Evolutionary conservation across 2,329 filamentous ascomycete genomes (phyloP).

Genomic region (Talaromyces sp.): DNA sequence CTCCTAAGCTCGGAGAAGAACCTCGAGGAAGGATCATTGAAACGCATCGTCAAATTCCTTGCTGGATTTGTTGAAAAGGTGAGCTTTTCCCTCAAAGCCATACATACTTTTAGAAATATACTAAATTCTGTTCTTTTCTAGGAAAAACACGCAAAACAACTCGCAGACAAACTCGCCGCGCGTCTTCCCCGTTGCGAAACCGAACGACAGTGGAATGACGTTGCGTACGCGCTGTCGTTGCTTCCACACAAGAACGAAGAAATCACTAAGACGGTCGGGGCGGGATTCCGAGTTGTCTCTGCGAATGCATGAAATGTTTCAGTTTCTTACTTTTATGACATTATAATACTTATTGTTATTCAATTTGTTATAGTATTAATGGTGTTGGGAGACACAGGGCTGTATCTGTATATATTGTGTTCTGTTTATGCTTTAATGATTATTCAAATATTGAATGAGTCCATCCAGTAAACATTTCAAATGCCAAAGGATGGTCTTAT

Average conservation of each 20-base stretch:
- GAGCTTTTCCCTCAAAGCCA: background rate
- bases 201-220: constrained; percentile 96
- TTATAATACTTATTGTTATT: background rate
- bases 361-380: background rate
- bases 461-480: background rate
- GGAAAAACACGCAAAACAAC: constrained; percentile 96
- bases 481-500: background rate
- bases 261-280: constrained; percentile 38
- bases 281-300: constrained; percentile 59
- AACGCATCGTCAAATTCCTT: constrained; percentile 84
- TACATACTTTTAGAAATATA: constrained; percentile 11
- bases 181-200: constrained; percentile 80
- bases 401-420: background rate
- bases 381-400: background rate
- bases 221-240: constrained; percentile 83
- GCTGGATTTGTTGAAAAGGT: constrained; percentile 98
- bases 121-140: constrained; percentile 31
- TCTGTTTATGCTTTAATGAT: background rate
- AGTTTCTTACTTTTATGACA: background rate
- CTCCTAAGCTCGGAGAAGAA: constrained; percentile 76
- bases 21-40: constrained; percentile 80
- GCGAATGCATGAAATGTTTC: constrained; percentile 46
- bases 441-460: background rate
- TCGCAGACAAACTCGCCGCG: constrained; percentile 87
- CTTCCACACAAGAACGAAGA: constrained; percentile 66